These are phyloP conservation scores for Phalaenopsis equestris DNA, from an alignment of 106 monocot species.

Conservation along the genomic window DNA sequence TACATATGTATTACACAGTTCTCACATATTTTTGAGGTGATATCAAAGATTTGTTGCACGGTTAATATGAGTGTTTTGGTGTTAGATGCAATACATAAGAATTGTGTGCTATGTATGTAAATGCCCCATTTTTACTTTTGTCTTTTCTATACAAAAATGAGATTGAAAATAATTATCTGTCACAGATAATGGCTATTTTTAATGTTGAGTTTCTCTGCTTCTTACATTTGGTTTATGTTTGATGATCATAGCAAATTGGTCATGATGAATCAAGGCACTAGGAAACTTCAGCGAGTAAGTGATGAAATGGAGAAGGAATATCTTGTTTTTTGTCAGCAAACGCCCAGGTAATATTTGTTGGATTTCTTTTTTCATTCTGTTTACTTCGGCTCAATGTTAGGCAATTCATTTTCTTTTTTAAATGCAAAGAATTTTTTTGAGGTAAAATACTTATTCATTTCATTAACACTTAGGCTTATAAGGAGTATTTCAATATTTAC, in stretches of 20 bases:
- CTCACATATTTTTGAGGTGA: too few species aligned
- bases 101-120: too few species aligned
- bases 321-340: conserved; percentile 77
- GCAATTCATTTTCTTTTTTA: not conserved
- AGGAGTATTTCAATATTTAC: too few species aligned
- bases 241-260: conserved; percentile 74
- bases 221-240: not conserved
- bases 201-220: not conserved
- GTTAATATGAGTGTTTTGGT: too few species aligned
- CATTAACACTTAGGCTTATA: too few species aligned
- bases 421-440: too few species aligned
- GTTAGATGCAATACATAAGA: too few species aligned
- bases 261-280: conserved; percentile 98
- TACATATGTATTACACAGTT: too few species aligned
- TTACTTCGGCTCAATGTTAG: not conserved
- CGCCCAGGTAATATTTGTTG: conserved; percentile 49
- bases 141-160: not conserved
- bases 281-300: conserved; percentile 88
- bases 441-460: too few species aligned
- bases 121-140: not conserved
- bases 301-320: conserved; percentile 95
- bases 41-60: too few species aligned
- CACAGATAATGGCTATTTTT: not conserved
- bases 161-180: not conserved
- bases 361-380: not conserved